These are phyloP conservation scores for Scedosporium aurantiacum DNA, from an alignment of 2,329 filamentous ascomycete species.

Conservation along the genomic window DNA sequence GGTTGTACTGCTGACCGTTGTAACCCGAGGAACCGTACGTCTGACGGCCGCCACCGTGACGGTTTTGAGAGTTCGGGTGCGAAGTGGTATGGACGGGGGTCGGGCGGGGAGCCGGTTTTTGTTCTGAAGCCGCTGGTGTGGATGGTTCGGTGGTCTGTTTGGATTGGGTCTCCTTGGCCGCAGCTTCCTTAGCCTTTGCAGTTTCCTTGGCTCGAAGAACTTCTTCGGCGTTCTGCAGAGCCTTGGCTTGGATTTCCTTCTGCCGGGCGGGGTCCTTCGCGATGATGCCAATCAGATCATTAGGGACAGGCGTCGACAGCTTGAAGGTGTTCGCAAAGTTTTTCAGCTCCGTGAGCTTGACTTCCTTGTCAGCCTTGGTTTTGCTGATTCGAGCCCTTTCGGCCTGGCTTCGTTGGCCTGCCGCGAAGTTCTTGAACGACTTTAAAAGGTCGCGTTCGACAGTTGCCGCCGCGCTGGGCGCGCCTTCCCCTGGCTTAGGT, in stretches of 20 bases:
- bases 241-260: slow-evolving; percentile 82
- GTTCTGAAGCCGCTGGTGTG: slow-evolving; percentile 3
- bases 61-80: slow-evolving; percentile 16
- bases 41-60: slow-evolving; percentile 37
- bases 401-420: slow-evolving; percentile 40
- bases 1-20: slow-evolving; percentile 31
- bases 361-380: slow-evolving; percentile 67
- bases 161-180: slow-evolving; percentile 35
- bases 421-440: slow-evolving; percentile 55
- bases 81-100: neutral
- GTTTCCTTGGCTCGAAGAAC: slow-evolving; percentile 16
- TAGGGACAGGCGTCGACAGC: slow-evolving; percentile 81
- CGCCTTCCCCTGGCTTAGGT: slow-evolving; percentile 26
- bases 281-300: slow-evolving; percentile 85
- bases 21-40: slow-evolving; percentile 36
- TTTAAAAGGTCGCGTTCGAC: slow-evolving; percentile 52
- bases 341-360: slow-evolving; percentile 87
- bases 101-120: slow-evolving; percentile 3
- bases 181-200: slow-evolving; percentile 42
- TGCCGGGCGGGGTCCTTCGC: slow-evolving; percentile 96
- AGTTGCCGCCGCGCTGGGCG: slow-evolving; percentile 46
- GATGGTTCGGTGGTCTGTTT: slow-evolving; percentile 20
- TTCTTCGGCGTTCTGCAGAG: slow-evolving; percentile 64
- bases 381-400: slow-evolving; percentile 48
- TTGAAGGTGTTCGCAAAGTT: slow-evolving; percentile 95